Conservation (phyloP, 768 basidiomycete species). For the Podaxis sp. region DNA sequence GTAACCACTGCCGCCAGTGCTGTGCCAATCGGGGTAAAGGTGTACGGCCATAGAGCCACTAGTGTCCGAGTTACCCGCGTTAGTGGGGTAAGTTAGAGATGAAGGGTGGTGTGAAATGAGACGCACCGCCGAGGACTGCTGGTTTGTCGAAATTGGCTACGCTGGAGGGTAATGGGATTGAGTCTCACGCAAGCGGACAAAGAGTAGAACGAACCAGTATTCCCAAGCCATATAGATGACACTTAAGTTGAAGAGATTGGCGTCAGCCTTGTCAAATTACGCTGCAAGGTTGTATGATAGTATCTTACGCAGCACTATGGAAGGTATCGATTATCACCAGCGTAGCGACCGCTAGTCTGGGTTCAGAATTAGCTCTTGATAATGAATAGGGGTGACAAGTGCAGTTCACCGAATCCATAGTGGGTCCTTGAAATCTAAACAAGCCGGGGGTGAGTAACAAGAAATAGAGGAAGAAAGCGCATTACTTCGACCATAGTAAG, state of each 20-base stretch:
- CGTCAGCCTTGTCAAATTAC: background rate
- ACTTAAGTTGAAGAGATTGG: background rate
- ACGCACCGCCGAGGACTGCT: background rate
- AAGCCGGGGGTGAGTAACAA: background rate
- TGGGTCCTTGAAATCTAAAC: slow-evolving; percentile 1
- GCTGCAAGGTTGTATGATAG: background rate
- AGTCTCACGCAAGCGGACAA: background rate
- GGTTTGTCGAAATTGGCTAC: background rate
- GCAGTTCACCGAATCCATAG: background rate
- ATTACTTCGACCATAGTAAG: slow-evolving; percentile 9
- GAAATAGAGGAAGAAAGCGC: background rate
- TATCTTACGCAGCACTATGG: slow-evolving; percentile 4
- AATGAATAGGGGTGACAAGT: too few relatives aligned
- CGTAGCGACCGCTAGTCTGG: slow-evolving; percentile 4
- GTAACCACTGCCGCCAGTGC: slow-evolving; percentile 19
- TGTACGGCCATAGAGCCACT: slow-evolving; percentile 17
- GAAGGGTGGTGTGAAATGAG: background rate
- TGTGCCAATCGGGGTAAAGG: slow-evolving; percentile 16
- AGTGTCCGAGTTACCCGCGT: background rate
- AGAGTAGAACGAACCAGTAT: background rate
- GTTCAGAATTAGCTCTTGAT: background rate
- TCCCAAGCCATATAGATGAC: slow-evolving; percentile 4
- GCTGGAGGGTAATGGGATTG: background rate
- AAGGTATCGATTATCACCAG: slow-evolving; percentile 8
- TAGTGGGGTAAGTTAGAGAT: background rate